Evolutionary conservation across 1,284 basidiomycete genomes (phyloP).

Genomic region (Uromyces viciae-fabae): DNA sequence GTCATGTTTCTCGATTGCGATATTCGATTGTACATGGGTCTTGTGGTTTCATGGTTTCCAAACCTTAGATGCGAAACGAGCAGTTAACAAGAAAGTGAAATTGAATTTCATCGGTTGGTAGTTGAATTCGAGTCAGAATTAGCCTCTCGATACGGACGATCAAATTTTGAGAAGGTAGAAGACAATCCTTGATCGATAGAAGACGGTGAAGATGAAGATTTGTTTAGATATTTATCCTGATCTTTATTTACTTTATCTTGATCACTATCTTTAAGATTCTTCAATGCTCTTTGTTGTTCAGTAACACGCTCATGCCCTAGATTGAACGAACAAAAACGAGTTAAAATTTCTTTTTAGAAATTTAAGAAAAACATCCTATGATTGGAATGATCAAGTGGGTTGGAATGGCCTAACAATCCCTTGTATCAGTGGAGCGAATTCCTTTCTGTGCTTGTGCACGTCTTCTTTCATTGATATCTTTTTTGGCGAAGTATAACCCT

Average conservation of each 20-base stretch:
- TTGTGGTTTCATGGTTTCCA: too few relatives aligned
- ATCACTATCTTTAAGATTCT: too few relatives aligned
- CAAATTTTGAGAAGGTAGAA: constrained; percentile 37
- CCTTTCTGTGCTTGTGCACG: constrained; percentile 54
- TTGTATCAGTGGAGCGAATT: constrained; percentile 55
- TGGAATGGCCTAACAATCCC: constrained; percentile 54
- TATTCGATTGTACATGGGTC: too few relatives aligned
- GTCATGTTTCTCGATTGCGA: too few relatives aligned
- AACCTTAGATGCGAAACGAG: too few relatives aligned
- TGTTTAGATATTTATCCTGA: neutral
- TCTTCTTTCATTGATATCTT: constrained; percentile 58
- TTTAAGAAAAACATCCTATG: neutral
- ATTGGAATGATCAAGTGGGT: neutral
- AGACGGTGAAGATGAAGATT: neutral
- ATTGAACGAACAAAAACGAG: neutral
- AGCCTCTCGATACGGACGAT: constrained; percentile 10
- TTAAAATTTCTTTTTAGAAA: neutral
- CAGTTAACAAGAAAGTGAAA: too few relatives aligned
- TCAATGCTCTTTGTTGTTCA: neutral
- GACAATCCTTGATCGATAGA: neutral
- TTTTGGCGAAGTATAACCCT: constrained; percentile 52
- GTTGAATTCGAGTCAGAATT: neutral
- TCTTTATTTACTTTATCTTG: neutral
- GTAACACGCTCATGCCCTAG: constrained; percentile 31
- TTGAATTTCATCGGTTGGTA: too few relatives aligned